Conservation (phyloP, 2,329 filamentous ascomycete species). For the Samsoniella hepiali region DNA sequence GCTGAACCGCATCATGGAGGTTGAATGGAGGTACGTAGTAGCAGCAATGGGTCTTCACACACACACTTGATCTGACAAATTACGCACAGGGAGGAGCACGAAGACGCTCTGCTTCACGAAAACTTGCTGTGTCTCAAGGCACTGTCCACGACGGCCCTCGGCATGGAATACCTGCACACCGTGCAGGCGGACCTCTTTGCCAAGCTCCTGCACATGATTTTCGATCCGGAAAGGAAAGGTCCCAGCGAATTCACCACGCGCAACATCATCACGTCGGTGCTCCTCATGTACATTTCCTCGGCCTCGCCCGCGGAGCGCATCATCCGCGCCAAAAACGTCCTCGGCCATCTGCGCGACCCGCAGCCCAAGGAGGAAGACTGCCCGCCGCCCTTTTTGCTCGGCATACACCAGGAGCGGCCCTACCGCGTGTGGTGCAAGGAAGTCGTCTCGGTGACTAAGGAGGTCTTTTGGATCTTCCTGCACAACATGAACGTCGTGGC, state of each 20-base stretch:
- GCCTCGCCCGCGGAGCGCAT: constrained; percentile 60
- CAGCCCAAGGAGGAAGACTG: constrained; percentile 70
- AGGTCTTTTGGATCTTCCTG: constrained; percentile 99
- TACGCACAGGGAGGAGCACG: constrained; percentile 76
- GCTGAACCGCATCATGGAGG: constrained; percentile 85
- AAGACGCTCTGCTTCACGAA: constrained; percentile 89
- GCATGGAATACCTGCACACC: constrained; percentile 74
- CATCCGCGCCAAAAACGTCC: constrained; percentile 66
- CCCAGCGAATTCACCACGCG: constrained; percentile 95
- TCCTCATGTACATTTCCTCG: constrained; percentile 83
- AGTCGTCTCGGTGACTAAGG: constrained; percentile 87
- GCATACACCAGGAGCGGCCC: constrained; percentile 82
- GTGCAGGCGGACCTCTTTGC: constrained; percentile 83
- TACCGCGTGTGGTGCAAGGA: constrained; percentile 96
- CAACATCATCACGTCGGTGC: constrained; percentile 80
- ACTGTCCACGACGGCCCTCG: constrained; percentile 84
- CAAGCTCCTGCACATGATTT: constrained; percentile 81
- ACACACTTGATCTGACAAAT: constrained; percentile 23
- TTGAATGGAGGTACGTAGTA: constrained; percentile 84
- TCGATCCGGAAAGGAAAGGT: constrained; percentile 97
- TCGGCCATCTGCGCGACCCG: constrained; percentile 78
- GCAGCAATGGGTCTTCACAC: background rate
- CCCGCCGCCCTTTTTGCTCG: constrained; percentile 80
- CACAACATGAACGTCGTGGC: constrained; percentile 88
- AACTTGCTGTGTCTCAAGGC: constrained; percentile 90